Conservation (phyloP, 2,329 filamentous ascomycete species). For the Xylariaceae sp. region DNA sequence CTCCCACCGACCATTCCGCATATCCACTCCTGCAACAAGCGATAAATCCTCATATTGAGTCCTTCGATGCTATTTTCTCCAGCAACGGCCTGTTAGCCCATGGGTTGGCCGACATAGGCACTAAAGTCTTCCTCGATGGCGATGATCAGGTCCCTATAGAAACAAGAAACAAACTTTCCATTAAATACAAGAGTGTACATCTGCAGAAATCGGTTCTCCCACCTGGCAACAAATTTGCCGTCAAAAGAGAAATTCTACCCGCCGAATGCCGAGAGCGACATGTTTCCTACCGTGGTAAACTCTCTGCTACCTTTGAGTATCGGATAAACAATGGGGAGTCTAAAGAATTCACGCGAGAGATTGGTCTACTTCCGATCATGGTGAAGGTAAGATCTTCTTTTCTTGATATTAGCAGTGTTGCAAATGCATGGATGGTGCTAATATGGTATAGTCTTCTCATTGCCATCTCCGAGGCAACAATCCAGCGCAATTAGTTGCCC, state of each 20-base stretch:
- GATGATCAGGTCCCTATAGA: constrained; percentile 55
- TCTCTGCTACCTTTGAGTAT: constrained; percentile 79
- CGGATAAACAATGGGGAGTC: constrained; percentile 81
- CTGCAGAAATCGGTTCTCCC: constrained; percentile 79
- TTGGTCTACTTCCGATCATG: constrained; percentile 91
- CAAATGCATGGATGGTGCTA: constrained; percentile 5
- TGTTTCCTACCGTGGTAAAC: constrained; percentile 80
- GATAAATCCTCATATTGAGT: constrained; percentile 88
- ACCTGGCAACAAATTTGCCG: constrained; percentile 73
- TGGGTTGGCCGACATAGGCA: constrained; percentile 82
- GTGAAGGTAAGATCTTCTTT: constrained; percentile 57
- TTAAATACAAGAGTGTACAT: constrained; percentile 75
- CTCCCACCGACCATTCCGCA: constrained; percentile 78
- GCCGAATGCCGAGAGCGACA: constrained; percentile 93
- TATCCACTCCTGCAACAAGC: constrained; percentile 82
- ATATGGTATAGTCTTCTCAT: constrained; percentile 61
- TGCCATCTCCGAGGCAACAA: constrained; percentile 86
- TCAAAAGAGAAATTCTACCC: constrained; percentile 75
- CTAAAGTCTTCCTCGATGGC: constrained; percentile 80
- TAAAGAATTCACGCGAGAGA: constrained; percentile 73
- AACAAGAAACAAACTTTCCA: constrained; percentile 66
- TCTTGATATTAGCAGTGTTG: not conserved
- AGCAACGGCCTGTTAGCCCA: constrained; percentile 65
- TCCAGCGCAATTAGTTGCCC: constrained; percentile 73
- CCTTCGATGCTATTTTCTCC: constrained; percentile 87